Evolutionary conservation across 2,329 filamentous ascomycete genomes (phyloP).

Genomic region (Ophiostoma triangulosporum): DNA sequence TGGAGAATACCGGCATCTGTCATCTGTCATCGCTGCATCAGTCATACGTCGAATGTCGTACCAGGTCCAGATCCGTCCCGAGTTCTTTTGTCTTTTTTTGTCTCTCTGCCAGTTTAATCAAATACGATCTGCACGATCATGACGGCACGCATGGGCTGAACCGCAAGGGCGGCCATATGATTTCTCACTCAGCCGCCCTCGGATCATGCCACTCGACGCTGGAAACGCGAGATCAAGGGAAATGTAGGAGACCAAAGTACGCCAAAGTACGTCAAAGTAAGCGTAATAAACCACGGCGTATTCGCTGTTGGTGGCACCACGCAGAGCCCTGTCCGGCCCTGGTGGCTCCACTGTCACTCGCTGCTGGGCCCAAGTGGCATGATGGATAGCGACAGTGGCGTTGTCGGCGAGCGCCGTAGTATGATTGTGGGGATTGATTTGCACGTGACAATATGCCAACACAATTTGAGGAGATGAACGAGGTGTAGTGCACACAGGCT

Average conservation of each 20-base stretch:
- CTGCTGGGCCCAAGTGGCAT: conserved; percentile 4
- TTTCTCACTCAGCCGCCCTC: not conserved
- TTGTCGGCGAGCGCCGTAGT: conserved; percentile 5
- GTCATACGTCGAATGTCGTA: not conserved
- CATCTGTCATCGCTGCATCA: not conserved
- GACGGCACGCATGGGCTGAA: not conserved
- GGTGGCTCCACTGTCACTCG: conserved; percentile 5
- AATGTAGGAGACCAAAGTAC: conserved; percentile 4
- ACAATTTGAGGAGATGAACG: too few relatives aligned
- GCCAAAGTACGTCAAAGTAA: too few relatives aligned
- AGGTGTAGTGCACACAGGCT: too few relatives aligned
- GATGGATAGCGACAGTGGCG: conserved; percentile 6
- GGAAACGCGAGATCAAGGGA: conserved; percentile 8
- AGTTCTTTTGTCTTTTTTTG: not conserved
- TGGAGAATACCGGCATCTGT: not conserved
- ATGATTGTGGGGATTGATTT: too few relatives aligned
- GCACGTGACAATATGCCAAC: not conserved
- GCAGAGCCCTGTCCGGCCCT: not conserved
- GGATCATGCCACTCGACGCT: conserved; percentile 7
- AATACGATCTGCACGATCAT: not conserved
- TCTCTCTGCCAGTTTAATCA: not conserved
- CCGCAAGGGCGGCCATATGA: not conserved
- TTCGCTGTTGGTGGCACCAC: conserved; percentile 7
- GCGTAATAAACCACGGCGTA: too few relatives aligned
- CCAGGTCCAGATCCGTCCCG: conserved; percentile 1